phyloP scores from a whole-genome alignment of 768 basidiomycete genomes.

The Rhodotorula kratochvilovae region DNA sequence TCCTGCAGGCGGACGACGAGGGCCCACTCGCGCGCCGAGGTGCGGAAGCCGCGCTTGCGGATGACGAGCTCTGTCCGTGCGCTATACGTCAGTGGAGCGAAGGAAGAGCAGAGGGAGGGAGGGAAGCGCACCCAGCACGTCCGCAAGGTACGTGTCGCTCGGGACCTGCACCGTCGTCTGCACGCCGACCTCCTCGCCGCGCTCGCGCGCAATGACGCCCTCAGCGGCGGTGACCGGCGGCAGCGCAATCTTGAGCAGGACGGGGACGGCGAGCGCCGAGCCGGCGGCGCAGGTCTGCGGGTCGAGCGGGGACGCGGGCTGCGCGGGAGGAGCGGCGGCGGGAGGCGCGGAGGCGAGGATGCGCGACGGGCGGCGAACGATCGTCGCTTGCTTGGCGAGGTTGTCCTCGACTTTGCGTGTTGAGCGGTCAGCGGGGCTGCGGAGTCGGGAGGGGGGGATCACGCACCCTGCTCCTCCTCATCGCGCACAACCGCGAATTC shows the following conservation, averaged over 20 bases:
- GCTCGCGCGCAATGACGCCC: neutral
- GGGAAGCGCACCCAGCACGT: constrained; percentile 29
- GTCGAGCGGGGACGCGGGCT: neutral
- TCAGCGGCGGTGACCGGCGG: neutral
- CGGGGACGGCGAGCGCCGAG: neutral
- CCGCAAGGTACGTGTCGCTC: constrained; percentile 62
- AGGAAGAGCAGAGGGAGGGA: no score
- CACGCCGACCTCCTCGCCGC: neutral
- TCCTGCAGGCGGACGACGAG: constrained; percentile 61
- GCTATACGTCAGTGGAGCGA: neutral
- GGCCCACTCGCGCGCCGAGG: constrained; percentile 70
- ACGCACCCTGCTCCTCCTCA: constrained; percentile 66
- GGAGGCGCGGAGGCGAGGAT: constrained; percentile 48
- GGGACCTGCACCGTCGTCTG: constrained; percentile 45
- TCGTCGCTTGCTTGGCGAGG: constrained; percentile 68
- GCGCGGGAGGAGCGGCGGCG: neutral
- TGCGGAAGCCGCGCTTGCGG: constrained; percentile 48
- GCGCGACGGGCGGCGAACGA: constrained; percentile 74
- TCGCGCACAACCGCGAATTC: constrained; percentile 79
- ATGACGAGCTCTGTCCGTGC: constrained; percentile 12
- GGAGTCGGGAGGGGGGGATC: neutral
- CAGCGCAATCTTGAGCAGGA: constrained; percentile 11
- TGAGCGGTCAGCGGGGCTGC: neutral
- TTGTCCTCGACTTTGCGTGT: constrained; percentile 76
- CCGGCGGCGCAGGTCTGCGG: neutral